Evolutionary conservation across 768 basidiomycete genomes (phyloP).

Genomic region (Scleroderma bovista): DNA sequence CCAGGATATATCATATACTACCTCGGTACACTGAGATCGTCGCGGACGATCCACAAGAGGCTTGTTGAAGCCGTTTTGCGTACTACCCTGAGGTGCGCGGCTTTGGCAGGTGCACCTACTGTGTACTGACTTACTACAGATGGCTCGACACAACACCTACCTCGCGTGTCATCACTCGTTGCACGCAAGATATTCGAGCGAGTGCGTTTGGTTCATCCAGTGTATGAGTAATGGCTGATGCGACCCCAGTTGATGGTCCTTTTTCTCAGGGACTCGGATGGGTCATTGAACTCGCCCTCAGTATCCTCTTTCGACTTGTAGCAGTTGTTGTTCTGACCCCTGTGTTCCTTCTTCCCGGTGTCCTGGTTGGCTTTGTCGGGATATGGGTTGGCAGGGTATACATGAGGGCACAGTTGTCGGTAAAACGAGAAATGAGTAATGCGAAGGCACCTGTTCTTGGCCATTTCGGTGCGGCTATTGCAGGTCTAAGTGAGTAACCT

Average conservation of each 20-base stretch:
- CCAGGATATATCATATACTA: constrained; percentile 36
- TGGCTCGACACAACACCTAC: constrained; percentile 48
- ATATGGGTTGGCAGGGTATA: constrained; percentile 44
- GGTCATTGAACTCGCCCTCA: constrained; percentile 27
- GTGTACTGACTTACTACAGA: constrained; percentile 32
- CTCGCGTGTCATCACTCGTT: constrained; percentile 39
- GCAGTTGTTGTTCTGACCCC: constrained; percentile 36
- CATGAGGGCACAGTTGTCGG: constrained; percentile 49
- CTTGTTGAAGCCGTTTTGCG: constrained; percentile 51
- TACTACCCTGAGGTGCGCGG: constrained; percentile 54
- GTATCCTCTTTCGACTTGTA: constrained; percentile 32
- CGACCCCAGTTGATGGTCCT: constrained; percentile 30
- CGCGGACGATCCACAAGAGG: constrained; percentile 44
- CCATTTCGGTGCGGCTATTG: constrained; percentile 47
- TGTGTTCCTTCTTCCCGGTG: constrained; percentile 35
- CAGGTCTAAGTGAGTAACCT: constrained; percentile 37
- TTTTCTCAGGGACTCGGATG: constrained; percentile 20
- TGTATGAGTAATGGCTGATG: not conserved
- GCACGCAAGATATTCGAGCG: constrained; percentile 44
- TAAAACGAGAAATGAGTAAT: constrained; percentile 54
- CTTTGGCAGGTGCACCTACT: constrained; percentile 19
- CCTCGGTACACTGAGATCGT: constrained; percentile 48
- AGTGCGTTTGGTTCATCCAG: constrained; percentile 11
- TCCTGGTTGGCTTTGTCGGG: constrained; percentile 33
- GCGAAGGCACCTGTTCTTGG: constrained; percentile 44